Conservation (phyloP, 73 alveolate species). For the Paraurostyla sp. region DNA sequence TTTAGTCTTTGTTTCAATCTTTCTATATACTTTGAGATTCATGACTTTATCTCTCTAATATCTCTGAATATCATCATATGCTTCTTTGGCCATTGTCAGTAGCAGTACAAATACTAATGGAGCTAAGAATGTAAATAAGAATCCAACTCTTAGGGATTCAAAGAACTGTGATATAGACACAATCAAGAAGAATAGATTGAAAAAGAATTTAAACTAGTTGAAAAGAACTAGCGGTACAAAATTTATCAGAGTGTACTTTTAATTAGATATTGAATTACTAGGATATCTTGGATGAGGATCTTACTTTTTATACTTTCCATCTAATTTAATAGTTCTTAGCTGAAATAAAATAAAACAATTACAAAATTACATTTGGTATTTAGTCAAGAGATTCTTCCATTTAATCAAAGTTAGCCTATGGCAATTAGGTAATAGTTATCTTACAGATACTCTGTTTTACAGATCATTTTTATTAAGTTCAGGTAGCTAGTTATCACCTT, state of each 20-base stretch:
- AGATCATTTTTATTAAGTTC: no score
- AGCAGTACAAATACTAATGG: slow-evolving; percentile 94
- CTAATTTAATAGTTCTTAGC: slow-evolving; percentile 5
- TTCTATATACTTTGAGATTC: slow-evolving; percentile 79
- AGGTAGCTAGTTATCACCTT: not conserved
- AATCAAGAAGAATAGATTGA: slow-evolving; percentile 76
- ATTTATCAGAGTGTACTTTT: slow-evolving; percentile 66
- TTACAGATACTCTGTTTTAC: no score
- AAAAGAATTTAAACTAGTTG: slow-evolving; percentile 79
- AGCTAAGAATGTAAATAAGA: slow-evolving; percentile 92
- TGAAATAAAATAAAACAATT: not conserved
- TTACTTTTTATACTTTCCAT: slow-evolving; percentile 24
- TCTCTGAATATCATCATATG: slow-evolving; percentile 92
- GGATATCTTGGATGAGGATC: slow-evolving; percentile 10
- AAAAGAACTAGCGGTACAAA: slow-evolving; percentile 81
- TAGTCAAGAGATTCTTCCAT: not conserved
- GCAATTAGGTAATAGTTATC: no score
- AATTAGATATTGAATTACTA: slow-evolving; percentile 30
- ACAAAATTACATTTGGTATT: not conserved
- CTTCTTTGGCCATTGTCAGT: slow-evolving; percentile 94
- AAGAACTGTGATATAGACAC: slow-evolving; percentile 81
- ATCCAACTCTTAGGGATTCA: slow-evolving; percentile 80
- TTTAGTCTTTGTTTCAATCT: slow-evolving; percentile 45
- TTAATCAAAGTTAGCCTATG: no score
- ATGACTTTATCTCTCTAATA: slow-evolving; percentile 90